Conservation (phyloP, 305 asterid genomes). For the Fraxinus albicans region DNA sequence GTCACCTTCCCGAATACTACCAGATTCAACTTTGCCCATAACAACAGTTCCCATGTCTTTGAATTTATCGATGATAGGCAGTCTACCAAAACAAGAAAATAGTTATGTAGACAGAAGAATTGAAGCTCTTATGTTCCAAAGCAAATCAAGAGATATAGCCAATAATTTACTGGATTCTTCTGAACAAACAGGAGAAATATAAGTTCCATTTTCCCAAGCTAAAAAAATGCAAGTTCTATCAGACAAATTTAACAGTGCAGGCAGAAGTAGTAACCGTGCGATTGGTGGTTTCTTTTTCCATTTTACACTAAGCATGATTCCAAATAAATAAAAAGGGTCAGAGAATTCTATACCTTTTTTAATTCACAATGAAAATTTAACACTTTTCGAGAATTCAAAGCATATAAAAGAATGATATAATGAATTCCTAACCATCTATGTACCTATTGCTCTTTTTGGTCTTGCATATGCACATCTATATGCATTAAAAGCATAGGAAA, state of each 20-base stretch:
- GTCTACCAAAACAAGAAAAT: conserved; percentile 38
- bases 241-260: not conserved
- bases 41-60: conserved; percentile 99
- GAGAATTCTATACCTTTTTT: not conserved
- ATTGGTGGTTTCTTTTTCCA: not conserved
- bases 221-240: not conserved
- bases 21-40: conserved; percentile 97
- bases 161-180: not conserved
- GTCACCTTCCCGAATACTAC: conserved; percentile 87
- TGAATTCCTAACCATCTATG: not conserved
- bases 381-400: not conserved
- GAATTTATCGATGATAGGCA: conserved; percentile 93
- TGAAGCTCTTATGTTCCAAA: not conserved
- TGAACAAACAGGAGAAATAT: not conserved
- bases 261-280: not conserved
- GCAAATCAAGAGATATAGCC: conserved; percentile 10
- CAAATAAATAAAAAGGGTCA: not conserved
- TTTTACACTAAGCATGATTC: not conserved
- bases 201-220: not conserved
- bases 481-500: not conserved
- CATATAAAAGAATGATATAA: not conserved
- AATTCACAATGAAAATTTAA: not conserved
- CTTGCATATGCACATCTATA: not conserved
- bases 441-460: not conserved
- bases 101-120: conserved; percentile 1